Evolutionary conservation across 2,329 filamentous ascomycete genomes (phyloP), one percentile per base, ranked within the genome.

Genomic region (Metarhizium sp.): DNA sequence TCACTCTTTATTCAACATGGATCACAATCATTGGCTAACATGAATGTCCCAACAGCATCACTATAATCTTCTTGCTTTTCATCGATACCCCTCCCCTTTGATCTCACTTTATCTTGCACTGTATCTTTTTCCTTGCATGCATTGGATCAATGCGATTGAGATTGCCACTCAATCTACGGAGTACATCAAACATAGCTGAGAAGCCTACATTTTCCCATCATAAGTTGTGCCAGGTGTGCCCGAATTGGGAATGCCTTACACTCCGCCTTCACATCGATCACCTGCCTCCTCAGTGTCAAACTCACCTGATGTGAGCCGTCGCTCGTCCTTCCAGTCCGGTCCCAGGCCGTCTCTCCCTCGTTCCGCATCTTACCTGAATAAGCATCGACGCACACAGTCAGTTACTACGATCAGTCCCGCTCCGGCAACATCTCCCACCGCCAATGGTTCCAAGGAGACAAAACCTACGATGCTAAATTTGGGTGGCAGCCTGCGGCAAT

Each of bases 181-280:
- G n/a, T n/a, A n/a, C 30, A 20, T 45, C 8, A 45, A 18, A 18
- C 42, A 5, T 5, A 29, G 16, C 16, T 14, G 38, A 25, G n/a
- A 20, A 34, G 32, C 32, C 18, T 6, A 38, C 47, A 38, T 14
- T n/a, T 20, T 40, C 2, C 42, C 51, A 51, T 58, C 56, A 49
- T 51, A 55, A 57, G 54, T 52, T 48, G 54, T 55, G 42, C 8
- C 25, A 56, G 55, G 58, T 61, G 65, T 61, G 61, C 55, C 55
- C 58, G 29, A 38, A 25, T 58, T 70, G 70, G 76, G 80, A 76
- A 94, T 94, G 89, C 89, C 89, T 83, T 94, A 94, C 77, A 94
- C 89, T 72, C 88, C 89, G 58, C 89, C 89, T 60, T 82, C 85
- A 64, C 81, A 82, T 67, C 75, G 78, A 67, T 85, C 83, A 58